phyloP scores from a whole-genome alignment of 176 grass and related monocot genomes.

The Chrysopogon serrulatus region DNA sequence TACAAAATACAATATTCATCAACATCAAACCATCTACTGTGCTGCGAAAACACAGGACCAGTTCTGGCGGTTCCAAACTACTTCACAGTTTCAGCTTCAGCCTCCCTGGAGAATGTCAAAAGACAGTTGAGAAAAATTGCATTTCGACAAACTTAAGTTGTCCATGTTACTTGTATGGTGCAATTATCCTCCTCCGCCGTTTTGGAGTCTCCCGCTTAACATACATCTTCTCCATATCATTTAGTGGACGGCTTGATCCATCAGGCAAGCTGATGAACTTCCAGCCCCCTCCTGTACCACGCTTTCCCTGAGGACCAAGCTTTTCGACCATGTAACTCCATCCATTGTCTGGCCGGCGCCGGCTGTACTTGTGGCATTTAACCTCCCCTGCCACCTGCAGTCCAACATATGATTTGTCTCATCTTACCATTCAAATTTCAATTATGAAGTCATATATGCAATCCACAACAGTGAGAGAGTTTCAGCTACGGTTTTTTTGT shows the following conservation, averaged over 20 bases:
- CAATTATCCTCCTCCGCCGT: constrained; percentile 72
- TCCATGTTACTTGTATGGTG: constrained; percentile 58
- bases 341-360: constrained; percentile 68
- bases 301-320: constrained; percentile 58
- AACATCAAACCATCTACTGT: constrained; percentile 21
- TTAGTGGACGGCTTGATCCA: constrained; percentile 67
- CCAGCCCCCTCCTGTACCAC: constrained; percentile 64
- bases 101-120: constrained; percentile 17
- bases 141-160: neutral
- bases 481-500: neutral
- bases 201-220: constrained; percentile 91
- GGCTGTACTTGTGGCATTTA: constrained; percentile 91
- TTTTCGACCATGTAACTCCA: constrained; percentile 94
- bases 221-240: constrained; percentile 96
- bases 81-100: constrained; percentile 24
- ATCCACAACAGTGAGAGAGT: neutral
- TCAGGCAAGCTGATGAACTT: constrained; percentile 91
- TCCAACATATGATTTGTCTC: neutral
- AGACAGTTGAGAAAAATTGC: constrained; percentile 13
- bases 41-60: constrained; percentile 11
- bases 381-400: constrained; percentile 80
- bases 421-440: neutral
- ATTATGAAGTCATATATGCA: neutral
- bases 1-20: constrained; percentile 14
- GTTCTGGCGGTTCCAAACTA: constrained; percentile 3